Evolutionary conservation across 176 grass and related monocot species (phyloP).

Genomic region (Tillandsia fasciculata): DNA sequence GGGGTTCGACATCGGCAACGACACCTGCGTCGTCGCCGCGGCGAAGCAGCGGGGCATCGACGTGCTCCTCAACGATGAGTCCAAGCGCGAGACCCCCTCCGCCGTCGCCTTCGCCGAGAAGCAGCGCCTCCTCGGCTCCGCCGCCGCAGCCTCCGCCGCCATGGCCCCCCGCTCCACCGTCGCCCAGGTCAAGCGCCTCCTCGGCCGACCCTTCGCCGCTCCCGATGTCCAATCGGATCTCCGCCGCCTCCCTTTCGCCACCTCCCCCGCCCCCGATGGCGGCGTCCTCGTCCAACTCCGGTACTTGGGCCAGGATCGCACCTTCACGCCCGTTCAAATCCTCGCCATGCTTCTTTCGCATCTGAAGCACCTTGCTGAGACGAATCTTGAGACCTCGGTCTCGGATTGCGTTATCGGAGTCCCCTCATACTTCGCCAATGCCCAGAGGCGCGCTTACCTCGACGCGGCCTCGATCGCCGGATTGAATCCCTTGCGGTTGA

Average conservation of each 20-base stretch:
- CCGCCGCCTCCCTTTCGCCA: background rate
- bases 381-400: conserved; percentile 43
- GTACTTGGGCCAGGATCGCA: conserved; percentile 39
- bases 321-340: conserved; percentile 56
- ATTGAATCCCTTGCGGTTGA: conserved; percentile 59
- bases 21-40: conserved; percentile 7
- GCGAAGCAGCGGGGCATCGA: conserved; percentile 10
- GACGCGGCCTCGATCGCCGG: conserved; percentile 78
- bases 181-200: conserved; percentile 7
- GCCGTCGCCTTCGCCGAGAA: conserved; percentile 1
- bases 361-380: conserved; percentile 63
- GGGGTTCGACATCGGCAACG: conserved; percentile 13
- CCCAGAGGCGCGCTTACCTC: conserved; percentile 60
- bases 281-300: conserved; percentile 2
- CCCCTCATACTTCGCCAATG: conserved; percentile 86
- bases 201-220: background rate
- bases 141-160: background rate
- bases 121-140: conserved; percentile 6
- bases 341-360: conserved; percentile 76
- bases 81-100: conserved; percentile 5
- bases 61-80: conserved; percentile 12
- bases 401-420: conserved; percentile 75
- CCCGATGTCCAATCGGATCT: background rate
- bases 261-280: background rate
- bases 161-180: conserved; percentile 3